A percentile compares a stretch with the other conserved stretches of the same genome.
These are phyloP conservation scores for Melanopsichium pennsylvanicum DNA, from an alignment of 1,284 basidiomycete genomes.

Conservation along the genomic window DNA sequence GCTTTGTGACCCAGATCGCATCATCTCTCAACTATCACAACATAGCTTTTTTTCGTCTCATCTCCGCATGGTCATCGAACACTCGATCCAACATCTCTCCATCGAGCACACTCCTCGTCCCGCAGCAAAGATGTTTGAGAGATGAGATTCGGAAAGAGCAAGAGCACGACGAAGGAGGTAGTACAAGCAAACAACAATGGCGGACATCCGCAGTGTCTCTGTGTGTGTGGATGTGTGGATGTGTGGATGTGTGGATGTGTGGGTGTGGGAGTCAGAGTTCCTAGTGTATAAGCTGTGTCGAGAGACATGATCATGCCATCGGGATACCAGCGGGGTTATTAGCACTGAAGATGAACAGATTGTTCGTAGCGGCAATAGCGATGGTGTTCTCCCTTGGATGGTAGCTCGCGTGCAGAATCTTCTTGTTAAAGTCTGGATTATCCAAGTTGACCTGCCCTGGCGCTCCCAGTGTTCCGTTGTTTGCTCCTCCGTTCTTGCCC, in stretches of 20 bases:
- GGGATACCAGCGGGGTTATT: slow-evolving; percentile 55
- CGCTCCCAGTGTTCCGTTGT: slow-evolving; percentile 75
- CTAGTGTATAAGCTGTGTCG: not conserved
- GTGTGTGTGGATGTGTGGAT: not conserved
- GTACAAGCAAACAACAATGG: not conserved
- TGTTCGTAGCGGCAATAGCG: slow-evolving; percentile 68
- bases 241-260: no score
- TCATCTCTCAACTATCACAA: no score
- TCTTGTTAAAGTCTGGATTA: slow-evolving; percentile 85
- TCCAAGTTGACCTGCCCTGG: slow-evolving; percentile 67
- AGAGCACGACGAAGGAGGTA: not conserved
- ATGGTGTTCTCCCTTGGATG: slow-evolving; percentile 97
- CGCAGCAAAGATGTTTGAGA: no score
- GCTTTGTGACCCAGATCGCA: no score
- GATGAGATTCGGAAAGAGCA: not conserved
- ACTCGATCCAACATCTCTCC: no score
- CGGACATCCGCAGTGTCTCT: no score
- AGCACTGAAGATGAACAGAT: slow-evolving; percentile 71
- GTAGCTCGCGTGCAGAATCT: slow-evolving; percentile 87
- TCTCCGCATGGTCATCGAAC: no score
- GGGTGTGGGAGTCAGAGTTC: not conserved
- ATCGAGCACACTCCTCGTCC: no score
- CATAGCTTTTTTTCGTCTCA: no score
- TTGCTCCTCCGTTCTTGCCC: slow-evolving; percentile 72
- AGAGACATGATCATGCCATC: slow-evolving; percentile 23